Percentiles rank a stretch among this genome's conserved stretches.
Evolutionary conservation across 176 grass and related monocot genomes (phyloP).

Genomic region (maize (Zea mays)): Zm-B73-REFERENCE-NAM-5.0 NC_050105.1:97365501-97366000

Average conservation of each 20-base stretch:
- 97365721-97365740: slow-evolving; percentile 85
- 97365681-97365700: slow-evolving; percentile 98
- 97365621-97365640: slow-evolving; percentile 80
- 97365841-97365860: slow-evolving; percentile 85
- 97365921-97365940: slow-evolving; percentile 90
- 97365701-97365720: slow-evolving; percentile 79
- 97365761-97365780: background rate
- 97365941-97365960: slow-evolving; percentile 68
- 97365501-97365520: slow-evolving; percentile 55
- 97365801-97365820: slow-evolving; percentile 59
- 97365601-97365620: slow-evolving; percentile 79
- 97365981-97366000: slow-evolving; percentile 73
- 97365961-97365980: slow-evolving; percentile 92
- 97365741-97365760: slow-evolving; percentile 40
- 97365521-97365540: slow-evolving; percentile 47
- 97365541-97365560: slow-evolving; percentile 49
- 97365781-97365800: background rate
- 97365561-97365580: slow-evolving; percentile 78
- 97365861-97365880: slow-evolving; percentile 62
- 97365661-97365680: slow-evolving; percentile 87
- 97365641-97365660: slow-evolving; percentile 95
- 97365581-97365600: slow-evolving; percentile 67
- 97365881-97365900: slow-evolving; percentile 96
- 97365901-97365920: slow-evolving; percentile 98
- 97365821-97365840: slow-evolving; percentile 67